A percentile compares a stretch with the other conserved stretches of the same genome.
Conservation (phyloP, 257 asterid species). For the Salvia rosmarinus region DNA sequence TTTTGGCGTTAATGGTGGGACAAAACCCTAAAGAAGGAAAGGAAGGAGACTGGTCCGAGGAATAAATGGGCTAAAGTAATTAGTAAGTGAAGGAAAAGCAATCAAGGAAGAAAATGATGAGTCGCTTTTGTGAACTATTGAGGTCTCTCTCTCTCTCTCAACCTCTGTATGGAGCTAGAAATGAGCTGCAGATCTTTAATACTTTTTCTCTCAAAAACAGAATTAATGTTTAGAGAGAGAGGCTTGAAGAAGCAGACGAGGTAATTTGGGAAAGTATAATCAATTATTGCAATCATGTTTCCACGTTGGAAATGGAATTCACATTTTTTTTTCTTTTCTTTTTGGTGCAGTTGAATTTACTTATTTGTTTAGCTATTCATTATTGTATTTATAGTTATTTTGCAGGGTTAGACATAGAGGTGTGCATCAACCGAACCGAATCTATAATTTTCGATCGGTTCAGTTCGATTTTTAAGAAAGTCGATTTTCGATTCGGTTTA, state of each 20-base stretch:
- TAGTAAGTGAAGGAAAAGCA: slow-evolving; percentile 32
- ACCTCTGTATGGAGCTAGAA: slow-evolving; percentile 46
- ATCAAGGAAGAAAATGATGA: slow-evolving; percentile 47
- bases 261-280: slow-evolving; percentile 42
- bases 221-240: slow-evolving; percentile 26
- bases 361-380: background rate
- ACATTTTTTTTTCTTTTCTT: background rate
- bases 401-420: too few species aligned
- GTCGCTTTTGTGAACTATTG: slow-evolving; percentile 55
- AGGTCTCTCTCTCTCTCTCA: slow-evolving; percentile 51
- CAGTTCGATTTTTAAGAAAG: too few species aligned
- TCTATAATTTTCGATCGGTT: too few species aligned
- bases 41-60: slow-evolving; percentile 60
- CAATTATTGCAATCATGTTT: slow-evolving; percentile 50
- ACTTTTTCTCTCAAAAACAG: slow-evolving; percentile 20
- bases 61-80: slow-evolving; percentile 49
- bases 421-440: too few species aligned
- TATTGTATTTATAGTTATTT: too few species aligned
- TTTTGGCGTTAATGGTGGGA: slow-evolving; percentile 37
- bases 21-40: slow-evolving; percentile 48
- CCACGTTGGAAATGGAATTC: slow-evolving; percentile 32
- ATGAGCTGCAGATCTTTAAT: slow-evolving; percentile 55
- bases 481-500: too few species aligned
- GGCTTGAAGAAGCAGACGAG: slow-evolving; percentile 27
- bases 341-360: too few species aligned